Percentiles rank a stretch among this genome's conserved stretches.
phyloP scores from a whole-genome alignment of 805 yeast genomes.

The Starmerella ratchasimensis region DNA sequence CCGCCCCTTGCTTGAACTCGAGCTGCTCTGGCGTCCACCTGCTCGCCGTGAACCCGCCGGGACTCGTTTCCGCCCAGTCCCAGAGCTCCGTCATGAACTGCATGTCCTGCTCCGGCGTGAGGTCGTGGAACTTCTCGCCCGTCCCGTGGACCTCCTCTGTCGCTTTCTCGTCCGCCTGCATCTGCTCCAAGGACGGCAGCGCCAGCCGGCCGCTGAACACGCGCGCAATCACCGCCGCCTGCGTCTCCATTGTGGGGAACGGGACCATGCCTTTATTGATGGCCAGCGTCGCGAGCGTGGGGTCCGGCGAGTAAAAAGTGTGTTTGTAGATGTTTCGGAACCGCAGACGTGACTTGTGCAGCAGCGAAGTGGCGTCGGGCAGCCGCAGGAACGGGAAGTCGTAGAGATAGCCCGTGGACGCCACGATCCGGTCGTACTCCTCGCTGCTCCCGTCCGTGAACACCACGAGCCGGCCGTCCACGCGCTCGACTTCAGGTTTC shows the following conservation, averaged over 20 bases:
- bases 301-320: slow-evolving; percentile 42
- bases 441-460: slow-evolving; percentile 37
- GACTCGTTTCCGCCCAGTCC: slow-evolving; percentile 24
- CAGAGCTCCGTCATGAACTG: slow-evolving; percentile 37
- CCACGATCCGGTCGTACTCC: slow-evolving; percentile 45
- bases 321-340: slow-evolving; percentile 47
- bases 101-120: slow-evolving; percentile 43
- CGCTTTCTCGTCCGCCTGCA: slow-evolving; percentile 31
- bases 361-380: slow-evolving; percentile 1
- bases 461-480: slow-evolving; percentile 30
- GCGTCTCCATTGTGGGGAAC: slow-evolving; percentile 34
- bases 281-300: slow-evolving; percentile 50
- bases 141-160: slow-evolving; percentile 33
- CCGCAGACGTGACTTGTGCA: slow-evolving; percentile 32
- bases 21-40: slow-evolving; percentile 35
- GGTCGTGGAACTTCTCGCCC: slow-evolving; percentile 37
- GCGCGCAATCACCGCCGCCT: slow-evolving; percentile 51
- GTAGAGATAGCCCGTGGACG: slow-evolving; percentile 64
- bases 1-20: slow-evolving; percentile 6
- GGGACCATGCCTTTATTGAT: slow-evolving; percentile 27
- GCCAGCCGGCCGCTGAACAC: slow-evolving; percentile 43
- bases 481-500: slow-evolving; percentile 17
- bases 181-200: slow-evolving; percentile 36
- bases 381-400: slow-evolving; percentile 43
- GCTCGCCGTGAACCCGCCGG: slow-evolving; percentile 34